A percentile compares a stretch with the other conserved stretches of the same genome.
phyloP scores from a whole-genome alignment of 2,329 filamentous ascomycete genomes.

The Rugonectria rugulosa region DNA sequence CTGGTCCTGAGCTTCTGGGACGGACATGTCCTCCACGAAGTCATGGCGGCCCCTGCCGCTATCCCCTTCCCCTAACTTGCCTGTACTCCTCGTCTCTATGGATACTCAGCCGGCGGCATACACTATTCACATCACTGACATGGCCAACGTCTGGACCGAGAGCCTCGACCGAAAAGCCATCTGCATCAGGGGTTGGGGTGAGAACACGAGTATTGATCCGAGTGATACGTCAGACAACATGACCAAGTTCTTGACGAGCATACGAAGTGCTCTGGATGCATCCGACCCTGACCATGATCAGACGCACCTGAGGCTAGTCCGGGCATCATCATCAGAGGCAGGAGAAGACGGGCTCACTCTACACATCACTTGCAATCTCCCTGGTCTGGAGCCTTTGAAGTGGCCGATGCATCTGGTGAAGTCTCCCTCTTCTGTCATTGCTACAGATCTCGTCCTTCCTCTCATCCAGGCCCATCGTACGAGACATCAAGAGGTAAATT shows the following conservation, averaged over 20 bases:
- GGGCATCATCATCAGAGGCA: conserved; percentile 41
- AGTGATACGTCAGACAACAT: conserved; percentile 74
- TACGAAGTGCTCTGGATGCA: conserved; percentile 61
- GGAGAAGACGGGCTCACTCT: conserved; percentile 56
- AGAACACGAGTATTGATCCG: conserved; percentile 77
- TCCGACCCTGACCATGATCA: conserved; percentile 52
- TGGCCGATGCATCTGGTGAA: conserved; percentile 70
- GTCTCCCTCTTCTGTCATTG: conserved; percentile 50
- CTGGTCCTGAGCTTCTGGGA: neutral
- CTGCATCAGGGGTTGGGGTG: conserved; percentile 65
- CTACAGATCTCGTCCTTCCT: conserved; percentile 60
- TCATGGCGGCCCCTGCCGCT: conserved; percentile 60
- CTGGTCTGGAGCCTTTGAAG: conserved; percentile 67
- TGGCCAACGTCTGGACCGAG: conserved; percentile 78
- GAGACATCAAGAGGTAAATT: conserved; percentile 49
- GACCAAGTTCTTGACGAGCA: conserved; percentile 69
- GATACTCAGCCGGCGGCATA: conserved; percentile 65
- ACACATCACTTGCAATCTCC: conserved; percentile 66
- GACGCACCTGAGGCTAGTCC: conserved; percentile 54
- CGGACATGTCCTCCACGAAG: conserved; percentile 42
- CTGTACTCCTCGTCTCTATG: conserved; percentile 70
- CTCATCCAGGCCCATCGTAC: conserved; percentile 56
- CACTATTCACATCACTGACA: conserved; percentile 72
- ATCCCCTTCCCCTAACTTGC: conserved; percentile 52
- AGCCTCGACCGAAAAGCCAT: conserved; percentile 68